Conservation (phyloP, 305 asterid species). For the Fraxinus paxiana region DNA sequence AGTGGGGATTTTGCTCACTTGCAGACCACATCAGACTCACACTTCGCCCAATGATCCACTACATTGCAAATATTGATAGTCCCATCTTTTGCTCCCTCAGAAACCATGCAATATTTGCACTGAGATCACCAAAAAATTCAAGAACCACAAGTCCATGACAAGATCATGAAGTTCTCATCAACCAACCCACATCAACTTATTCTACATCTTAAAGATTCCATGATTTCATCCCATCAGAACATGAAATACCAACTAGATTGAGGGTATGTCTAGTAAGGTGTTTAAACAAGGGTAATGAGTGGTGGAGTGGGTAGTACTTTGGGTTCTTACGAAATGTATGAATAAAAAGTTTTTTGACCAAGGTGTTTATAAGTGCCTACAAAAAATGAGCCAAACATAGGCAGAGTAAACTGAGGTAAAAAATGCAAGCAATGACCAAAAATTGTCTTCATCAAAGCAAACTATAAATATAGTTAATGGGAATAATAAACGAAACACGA, state of each 20-base stretch:
- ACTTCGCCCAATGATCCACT: neutral
- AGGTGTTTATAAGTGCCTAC: neutral
- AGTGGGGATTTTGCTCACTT: slow-evolving; percentile 2
- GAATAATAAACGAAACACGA: neutral
- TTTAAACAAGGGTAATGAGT: neutral
- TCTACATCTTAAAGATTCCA: slow-evolving; percentile 16
- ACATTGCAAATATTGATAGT: neutral
- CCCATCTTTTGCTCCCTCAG: slow-evolving; percentile 12
- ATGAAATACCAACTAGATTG: neutral
- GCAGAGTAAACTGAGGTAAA: neutral
- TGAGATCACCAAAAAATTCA: neutral
- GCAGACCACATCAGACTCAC: neutral
- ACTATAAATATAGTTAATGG: neutral
- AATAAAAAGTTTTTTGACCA: neutral
- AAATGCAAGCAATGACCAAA: neutral
- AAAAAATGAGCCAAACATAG: neutral
- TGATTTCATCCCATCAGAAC: slow-evolving; percentile 12
- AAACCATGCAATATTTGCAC: neutral
- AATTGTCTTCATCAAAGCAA: neutral
- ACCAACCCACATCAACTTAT: slow-evolving; percentile 17
- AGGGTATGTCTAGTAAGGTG: neutral
- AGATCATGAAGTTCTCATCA: slow-evolving; percentile 10
- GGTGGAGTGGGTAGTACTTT: neutral
- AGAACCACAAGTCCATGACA: neutral
- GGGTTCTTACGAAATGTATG: neutral